Conservation (phyloP, 176 grass and related monocot species). For the Rhipidocladum racemiflorum region DNA sequence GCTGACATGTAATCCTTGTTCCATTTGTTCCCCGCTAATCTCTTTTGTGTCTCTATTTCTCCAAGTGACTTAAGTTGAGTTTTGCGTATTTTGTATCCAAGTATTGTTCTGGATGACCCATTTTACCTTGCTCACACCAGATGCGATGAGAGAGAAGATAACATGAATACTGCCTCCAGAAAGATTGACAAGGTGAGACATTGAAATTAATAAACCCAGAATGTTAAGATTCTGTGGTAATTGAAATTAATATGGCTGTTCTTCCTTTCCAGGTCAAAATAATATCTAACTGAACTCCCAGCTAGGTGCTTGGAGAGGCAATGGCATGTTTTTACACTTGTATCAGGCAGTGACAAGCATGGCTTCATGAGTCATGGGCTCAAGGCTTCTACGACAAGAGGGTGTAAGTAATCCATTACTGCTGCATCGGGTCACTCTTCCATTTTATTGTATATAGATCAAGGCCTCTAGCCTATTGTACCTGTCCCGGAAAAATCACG, state of each 20-base stretch:
- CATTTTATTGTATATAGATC: no score
- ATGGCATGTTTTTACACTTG: neutral
- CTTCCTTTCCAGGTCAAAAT: neutral
- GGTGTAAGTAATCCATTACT: no score
- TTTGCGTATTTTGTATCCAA: neutral
- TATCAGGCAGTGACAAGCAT: no score
- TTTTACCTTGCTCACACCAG: slow-evolving; percentile 21
- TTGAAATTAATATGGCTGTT: neutral
- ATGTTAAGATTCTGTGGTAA: neutral
- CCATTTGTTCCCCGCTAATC: neutral
- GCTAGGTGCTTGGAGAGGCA: neutral
- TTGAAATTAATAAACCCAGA: neutral
- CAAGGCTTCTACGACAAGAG: no score
- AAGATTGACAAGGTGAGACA: neutral
- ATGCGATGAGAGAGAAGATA: slow-evolving; percentile 47
- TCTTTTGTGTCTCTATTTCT: neutral
- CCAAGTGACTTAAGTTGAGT: neutral
- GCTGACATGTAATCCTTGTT: neutral
- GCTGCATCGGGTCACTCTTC: no score
- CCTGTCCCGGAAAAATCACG: no score
- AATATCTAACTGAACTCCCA: neutral
- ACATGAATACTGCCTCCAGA: slow-evolving; percentile 19
- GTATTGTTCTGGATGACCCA: neutral
- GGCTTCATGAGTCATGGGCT: no score
- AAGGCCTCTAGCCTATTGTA: no score